A percentile compares a stretch with the other conserved stretches of the same genome.
phyloP scores from a whole-genome alignment of 192 early-diverging fungal genomes.

The Coemansia sp. region DNA sequence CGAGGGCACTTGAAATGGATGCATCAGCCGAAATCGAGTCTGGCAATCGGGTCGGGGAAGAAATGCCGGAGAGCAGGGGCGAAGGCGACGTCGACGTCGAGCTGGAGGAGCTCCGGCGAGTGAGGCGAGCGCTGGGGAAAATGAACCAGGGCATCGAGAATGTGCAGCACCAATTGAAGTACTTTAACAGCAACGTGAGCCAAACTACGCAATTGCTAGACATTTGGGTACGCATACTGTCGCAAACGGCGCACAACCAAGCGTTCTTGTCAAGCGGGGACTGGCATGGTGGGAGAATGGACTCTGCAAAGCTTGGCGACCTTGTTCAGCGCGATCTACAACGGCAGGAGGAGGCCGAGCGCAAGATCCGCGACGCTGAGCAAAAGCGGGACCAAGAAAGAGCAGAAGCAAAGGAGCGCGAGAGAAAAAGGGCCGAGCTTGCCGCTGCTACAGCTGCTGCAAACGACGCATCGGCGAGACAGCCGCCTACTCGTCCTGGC shows the following conservation, averaged over 20 bases:
- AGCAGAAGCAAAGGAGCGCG: constrained; percentile 41
- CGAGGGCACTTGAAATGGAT: not conserved
- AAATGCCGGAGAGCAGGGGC: not conserved
- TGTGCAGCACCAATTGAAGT: constrained; percentile 50
- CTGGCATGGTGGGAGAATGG: constrained; percentile 56
- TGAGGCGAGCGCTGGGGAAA: constrained; percentile 46
- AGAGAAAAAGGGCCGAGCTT: constrained; percentile 30
- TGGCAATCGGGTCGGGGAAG: not conserved
- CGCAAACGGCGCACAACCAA: constrained; percentile 59
- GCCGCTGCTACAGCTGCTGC: constrained; percentile 10
- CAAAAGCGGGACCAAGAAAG: constrained; percentile 15
- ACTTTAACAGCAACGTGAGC: constrained; percentile 58
- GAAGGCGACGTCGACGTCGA: constrained; percentile 21
- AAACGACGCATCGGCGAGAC: constrained; percentile 10
- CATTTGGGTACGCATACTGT: constrained; percentile 57
- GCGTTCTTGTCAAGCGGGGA: constrained; percentile 50
- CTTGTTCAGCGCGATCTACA: constrained; percentile 31
- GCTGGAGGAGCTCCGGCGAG: constrained; percentile 45
- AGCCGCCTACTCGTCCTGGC: constrained; percentile 15
- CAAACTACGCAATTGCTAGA: constrained; percentile 60
- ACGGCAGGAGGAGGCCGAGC: constrained; percentile 37
- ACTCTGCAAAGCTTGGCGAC: constrained; percentile 28
- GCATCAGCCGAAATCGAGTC: not conserved
- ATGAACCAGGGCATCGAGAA: constrained; percentile 53
- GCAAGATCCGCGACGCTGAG: constrained; percentile 21